phyloP scores from a whole-genome alignment of 768 basidiomycete genomes.

The Leccinum rimulosum region DNA sequence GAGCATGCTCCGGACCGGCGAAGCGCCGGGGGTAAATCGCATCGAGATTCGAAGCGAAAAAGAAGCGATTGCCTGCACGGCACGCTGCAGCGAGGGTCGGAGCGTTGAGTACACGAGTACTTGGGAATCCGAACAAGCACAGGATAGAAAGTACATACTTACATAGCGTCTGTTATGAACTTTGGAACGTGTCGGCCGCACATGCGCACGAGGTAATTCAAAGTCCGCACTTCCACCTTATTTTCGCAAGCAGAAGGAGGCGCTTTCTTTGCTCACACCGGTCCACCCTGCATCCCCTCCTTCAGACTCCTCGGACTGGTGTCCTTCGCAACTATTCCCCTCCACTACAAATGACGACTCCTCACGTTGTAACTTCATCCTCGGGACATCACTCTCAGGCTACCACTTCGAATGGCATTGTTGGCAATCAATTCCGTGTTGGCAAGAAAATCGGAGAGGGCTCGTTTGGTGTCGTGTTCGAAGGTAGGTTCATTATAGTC shows the following conservation, averaged over 20 bases:
- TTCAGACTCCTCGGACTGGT: slow-evolving; percentile 30
- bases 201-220: slow-evolving; percentile 23
- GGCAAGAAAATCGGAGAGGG: slow-evolving; percentile 99
- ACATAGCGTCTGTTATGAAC: background rate
- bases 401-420: slow-evolving; percentile 65
- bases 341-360: slow-evolving; percentile 59
- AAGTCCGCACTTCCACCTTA: slow-evolving; percentile 34
- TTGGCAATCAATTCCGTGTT: slow-evolving; percentile 80
- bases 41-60: background rate
- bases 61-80: background rate
- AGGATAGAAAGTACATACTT: background rate
- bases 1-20: background rate
- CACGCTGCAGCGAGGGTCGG: background rate
- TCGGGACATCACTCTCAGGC: slow-evolving; percentile 66
- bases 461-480: slow-evolving; percentile 97
- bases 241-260: slow-evolving; percentile 25
- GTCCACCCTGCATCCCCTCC: slow-evolving; percentile 22
- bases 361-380: slow-evolving; percentile 81
- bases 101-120: background rate
- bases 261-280: slow-evolving; percentile 24
- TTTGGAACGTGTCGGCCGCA: slow-evolving; percentile 29
- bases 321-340: slow-evolving; percentile 11
- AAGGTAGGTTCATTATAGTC: slow-evolving; percentile 56
- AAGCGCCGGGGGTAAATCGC: background rate
- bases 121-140: background rate